Base-by-base conservation (phyloP, 805 yeast species). In the Wickerhamomyces mucosus region DNA sequence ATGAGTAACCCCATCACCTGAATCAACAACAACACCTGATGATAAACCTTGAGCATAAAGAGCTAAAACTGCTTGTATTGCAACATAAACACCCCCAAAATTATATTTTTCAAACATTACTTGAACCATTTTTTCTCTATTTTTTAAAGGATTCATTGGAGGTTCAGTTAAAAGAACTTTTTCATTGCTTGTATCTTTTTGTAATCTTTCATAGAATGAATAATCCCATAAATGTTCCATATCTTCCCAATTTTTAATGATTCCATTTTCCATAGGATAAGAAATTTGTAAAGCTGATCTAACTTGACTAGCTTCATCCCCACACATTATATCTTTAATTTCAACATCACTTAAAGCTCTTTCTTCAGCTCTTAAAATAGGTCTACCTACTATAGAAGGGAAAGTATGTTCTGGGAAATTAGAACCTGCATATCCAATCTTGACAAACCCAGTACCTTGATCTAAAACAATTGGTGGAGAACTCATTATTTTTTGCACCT, bases 251-350 rank as follows among this genome's bases (percentile, higher is more conserved):
- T 88, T 85, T 53, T 78, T 80, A 55, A 92, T 89, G 48, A 92
- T 84, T 50, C 98, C 98, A 55, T 92, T 92, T 59, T 92, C 98
- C 97, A 92, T 88, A 10, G 98, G 98, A 51, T 92, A 92, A n/a
- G 88, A 77, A 35, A 92, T 75, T 59, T 92, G 95, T 38, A 92
- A 68, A 43, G 88, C 73, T 3, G 95, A 78, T 48, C 98, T 75
- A 21, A 83, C 94, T 18, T 81, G 81, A 42, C 83, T 73, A 29
- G 98, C 98, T 53, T 92, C 97, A 43, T 78, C 80, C 42, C 98
- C 98, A 50, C 96, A 88, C 98, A 92, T 92, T 47, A 92, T 84
- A 55, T 92, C 98, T 53, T 81, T 84, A 51, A 92, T 78, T 49
- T 83, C 92, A 25, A 78, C 67, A 48, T 67, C 68, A 21, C 78